Evolutionary conservation across 495 filamentous ascomycete species (phyloP), one percentile per base, ranked within the genome.

Genomic region (Neurospora sp.): DNA sequence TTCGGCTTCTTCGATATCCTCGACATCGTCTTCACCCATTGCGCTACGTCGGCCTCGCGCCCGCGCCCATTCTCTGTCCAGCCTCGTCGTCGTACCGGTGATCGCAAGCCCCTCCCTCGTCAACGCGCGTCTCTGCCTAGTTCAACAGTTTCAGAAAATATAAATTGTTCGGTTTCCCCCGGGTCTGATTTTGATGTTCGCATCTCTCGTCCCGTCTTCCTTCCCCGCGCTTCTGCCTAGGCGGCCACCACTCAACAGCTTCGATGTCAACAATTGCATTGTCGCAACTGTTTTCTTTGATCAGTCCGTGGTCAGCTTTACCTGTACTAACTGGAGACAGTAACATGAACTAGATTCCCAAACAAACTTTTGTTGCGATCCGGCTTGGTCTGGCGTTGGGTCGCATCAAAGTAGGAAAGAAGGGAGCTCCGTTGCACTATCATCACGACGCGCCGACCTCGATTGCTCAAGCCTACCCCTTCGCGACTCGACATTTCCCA

Each of bases 311-410:
- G 42, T 75, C 41, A 27, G 39, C 41, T 31, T 39, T 73, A 41
- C 70, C 69, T 40, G 48, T 70, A 78, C 84, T 85, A 76, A 85
- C 77, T 69, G 38, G 46, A 75, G 69, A 46, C 76, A 83, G 81
- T 80, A 82, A 77, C 76, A 86, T 86, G 85, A 82, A 81, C 81
- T 85, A 83, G 77, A 75, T 11, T 69, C 69, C n/a, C 35, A 35
- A 54, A 4, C 71, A 12, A 12, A 71, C 48, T 77, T 73, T 76
- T 35, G 72, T 81, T 79, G 83, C 83, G 83, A 80, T 81, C 80
- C 80, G 80, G 83, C 82, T 74, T 62, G 78, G 75, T 75, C 80
- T 76, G 77, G 77, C 72, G 75, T 72, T 77, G 79, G 75, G 75
- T 77, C 76, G 78, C 77, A 73, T 74, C 73, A 75, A 54, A 23